phyloP scores from a whole-genome alignment of 805 yeast genomes.

The Starmera quercuum region DNA sequence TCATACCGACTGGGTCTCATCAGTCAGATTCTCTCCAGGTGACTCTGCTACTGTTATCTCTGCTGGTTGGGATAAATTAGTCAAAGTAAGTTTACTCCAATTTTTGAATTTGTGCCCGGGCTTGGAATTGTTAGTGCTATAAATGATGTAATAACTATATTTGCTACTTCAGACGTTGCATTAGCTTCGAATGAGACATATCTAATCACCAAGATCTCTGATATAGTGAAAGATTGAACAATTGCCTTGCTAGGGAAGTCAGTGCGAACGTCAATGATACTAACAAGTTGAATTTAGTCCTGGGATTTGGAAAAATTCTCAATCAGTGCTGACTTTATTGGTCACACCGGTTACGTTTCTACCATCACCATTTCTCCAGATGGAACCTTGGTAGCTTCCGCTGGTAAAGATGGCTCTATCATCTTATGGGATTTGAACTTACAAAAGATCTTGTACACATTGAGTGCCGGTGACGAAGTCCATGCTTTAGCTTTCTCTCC shows the following conservation, averaged over 20 bases:
- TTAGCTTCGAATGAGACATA: conserved; percentile 87
- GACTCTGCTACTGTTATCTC: conserved; percentile 79
- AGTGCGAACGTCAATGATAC: conserved; percentile 22
- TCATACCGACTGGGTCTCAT: conserved; percentile 98
- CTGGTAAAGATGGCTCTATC: conserved; percentile 99
- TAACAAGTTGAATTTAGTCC: conserved; percentile 52
- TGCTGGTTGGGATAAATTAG: conserved; percentile 98
- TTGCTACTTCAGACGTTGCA: conserved; percentile 98
- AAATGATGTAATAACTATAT: conserved; percentile 78
- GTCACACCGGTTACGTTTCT: conserved; percentile 99
- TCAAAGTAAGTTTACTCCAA: conserved; percentile 75
- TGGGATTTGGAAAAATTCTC: conserved; percentile 87
- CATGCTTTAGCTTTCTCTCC: conserved; percentile 99
- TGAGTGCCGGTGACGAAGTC: conserved; percentile 93
- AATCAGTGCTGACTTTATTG: conserved; percentile 92
- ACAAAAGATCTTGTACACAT: conserved; percentile 83
- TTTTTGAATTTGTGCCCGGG: neutral
- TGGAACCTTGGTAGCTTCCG: conserved; percentile 98
- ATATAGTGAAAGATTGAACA: conserved; percentile 29
- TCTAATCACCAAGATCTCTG: conserved; percentile 99
- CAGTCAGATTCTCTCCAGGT: conserved; percentile 93
- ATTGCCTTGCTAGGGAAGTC: neutral
- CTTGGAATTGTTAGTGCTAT: conserved; percentile 14
- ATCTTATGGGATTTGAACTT: conserved; percentile 95
- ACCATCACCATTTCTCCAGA: conserved; percentile 98